A percentile compares a stretch with the other conserved stretches of the same genome.
Conservation (phyloP, 2,329 filamentous ascomycete genomes). For the Colletotrichum lupini region DNA sequence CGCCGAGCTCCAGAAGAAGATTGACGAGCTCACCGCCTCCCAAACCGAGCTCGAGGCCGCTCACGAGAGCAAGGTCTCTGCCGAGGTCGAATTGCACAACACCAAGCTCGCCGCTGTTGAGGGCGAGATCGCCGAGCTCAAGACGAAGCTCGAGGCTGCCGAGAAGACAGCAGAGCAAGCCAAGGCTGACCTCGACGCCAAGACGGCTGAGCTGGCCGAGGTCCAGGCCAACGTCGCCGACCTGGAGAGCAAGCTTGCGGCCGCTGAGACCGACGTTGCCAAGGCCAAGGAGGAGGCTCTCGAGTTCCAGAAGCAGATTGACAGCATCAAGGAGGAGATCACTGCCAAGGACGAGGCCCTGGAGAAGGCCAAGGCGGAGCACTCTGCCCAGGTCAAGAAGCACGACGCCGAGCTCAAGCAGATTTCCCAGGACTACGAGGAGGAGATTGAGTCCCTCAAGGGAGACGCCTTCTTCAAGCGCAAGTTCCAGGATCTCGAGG, state of each 20-base stretch:
- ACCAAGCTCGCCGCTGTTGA: slow-evolving; percentile 63
- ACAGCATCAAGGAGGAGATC: slow-evolving; percentile 57
- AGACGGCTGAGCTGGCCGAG: slow-evolving; percentile 51
- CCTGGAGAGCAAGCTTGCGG: slow-evolving; percentile 58
- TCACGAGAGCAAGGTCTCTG: slow-evolving; percentile 56
- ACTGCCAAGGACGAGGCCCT: slow-evolving; percentile 61
- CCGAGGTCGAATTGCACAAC: slow-evolving; percentile 56
- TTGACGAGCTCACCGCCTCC: slow-evolving; percentile 63
- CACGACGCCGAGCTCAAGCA: slow-evolving; percentile 69
- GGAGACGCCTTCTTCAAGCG: slow-evolving; percentile 73
- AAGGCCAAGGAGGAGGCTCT: slow-evolving; percentile 59
- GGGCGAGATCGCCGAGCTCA: slow-evolving; percentile 62
- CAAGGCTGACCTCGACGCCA: slow-evolving; percentile 56
- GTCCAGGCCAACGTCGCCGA: slow-evolving; percentile 53
- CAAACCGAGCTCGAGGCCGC: slow-evolving; percentile 57
- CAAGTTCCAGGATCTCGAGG: slow-evolving; percentile 70
- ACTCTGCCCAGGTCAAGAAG: slow-evolving; percentile 53
- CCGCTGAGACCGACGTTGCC: slow-evolving; percentile 53
- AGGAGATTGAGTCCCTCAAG: slow-evolving; percentile 72
- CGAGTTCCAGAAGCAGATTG: slow-evolving; percentile 61
- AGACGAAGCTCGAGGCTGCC: slow-evolving; percentile 58
- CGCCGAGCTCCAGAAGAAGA: slow-evolving; percentile 63
- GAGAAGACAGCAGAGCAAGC: slow-evolving; percentile 56
- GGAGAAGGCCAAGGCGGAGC: slow-evolving; percentile 61
- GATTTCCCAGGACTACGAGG: slow-evolving; percentile 70